Conservation (phyloP, 78 protist genomes). For the Dictyostelium discoideum region DNA sequence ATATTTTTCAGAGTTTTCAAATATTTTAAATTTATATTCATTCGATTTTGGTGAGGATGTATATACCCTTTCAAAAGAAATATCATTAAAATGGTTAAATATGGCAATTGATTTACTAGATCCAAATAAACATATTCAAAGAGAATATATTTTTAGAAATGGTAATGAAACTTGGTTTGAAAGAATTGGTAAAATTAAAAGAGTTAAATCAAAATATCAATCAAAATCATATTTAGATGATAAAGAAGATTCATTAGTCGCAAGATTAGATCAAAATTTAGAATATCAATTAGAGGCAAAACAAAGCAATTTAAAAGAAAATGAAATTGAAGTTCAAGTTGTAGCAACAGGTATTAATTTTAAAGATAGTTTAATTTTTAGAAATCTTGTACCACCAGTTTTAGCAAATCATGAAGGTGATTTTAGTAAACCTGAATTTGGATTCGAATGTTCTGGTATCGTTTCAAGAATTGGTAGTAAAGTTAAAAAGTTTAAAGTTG, state of each 20-base stretch:
- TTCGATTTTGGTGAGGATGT: slow-evolving; percentile 7
- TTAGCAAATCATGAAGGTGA: slow-evolving; percentile 22
- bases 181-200: neutral
- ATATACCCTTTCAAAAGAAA: neutral
- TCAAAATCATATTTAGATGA: neutral
- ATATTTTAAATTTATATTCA: neutral
- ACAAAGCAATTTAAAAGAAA: neutral
- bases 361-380: slow-evolving; percentile 16
- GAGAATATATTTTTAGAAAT: neutral
- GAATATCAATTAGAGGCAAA: neutral
- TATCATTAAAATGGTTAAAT: neutral
- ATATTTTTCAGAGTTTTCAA: neutral
- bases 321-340: neutral
- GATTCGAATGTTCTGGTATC: slow-evolving; percentile 17
- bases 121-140: neutral
- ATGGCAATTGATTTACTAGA: neutral
- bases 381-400: neutral
- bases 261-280: neutral
- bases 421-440: slow-evolving; percentile 2
- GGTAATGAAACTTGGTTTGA: neutral
- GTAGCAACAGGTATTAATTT: slow-evolving; percentile 30
- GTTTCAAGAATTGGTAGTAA: slow-evolving; percentile 5
- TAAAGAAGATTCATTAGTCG: neutral
- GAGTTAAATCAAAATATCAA: neutral
- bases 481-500: slow-evolving; percentile 15